Conservation (phyloP, 2,329 filamentous ascomycete species). For the Beauveria sp. region DNA sequence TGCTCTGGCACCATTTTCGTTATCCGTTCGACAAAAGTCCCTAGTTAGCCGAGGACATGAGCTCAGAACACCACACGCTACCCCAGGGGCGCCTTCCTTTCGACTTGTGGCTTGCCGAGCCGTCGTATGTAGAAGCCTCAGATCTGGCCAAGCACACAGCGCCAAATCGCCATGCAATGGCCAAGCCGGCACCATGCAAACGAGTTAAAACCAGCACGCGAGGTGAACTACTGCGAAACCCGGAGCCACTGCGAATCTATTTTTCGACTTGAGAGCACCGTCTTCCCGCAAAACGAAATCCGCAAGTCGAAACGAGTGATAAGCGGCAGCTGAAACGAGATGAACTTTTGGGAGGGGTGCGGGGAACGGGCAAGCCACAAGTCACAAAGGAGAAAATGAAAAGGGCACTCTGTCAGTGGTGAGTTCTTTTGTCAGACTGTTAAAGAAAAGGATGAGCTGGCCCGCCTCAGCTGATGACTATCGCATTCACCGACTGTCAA, state of each 20-base stretch:
- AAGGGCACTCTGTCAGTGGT: not conserved
- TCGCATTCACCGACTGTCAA: not conserved
- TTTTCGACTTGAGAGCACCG: not conserved
- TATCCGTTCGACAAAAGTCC: not conserved
- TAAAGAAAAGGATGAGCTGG: not conserved
- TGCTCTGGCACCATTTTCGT: not conserved
- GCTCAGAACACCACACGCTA: not conserved
- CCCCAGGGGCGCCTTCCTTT: not conserved
- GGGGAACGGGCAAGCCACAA: not conserved
- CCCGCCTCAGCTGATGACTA: constrained; percentile 2
- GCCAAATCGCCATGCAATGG: constrained; percentile 10
- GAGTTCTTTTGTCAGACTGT: not conserved
- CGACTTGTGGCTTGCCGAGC: constrained; percentile 4
- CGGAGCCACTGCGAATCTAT: not conserved
- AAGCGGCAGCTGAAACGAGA: not conserved
- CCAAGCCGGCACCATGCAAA: constrained; percentile 6
- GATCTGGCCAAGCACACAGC: constrained; percentile 6
- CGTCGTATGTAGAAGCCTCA: not conserved
- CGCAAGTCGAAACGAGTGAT: not conserved
- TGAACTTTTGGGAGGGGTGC: not conserved
- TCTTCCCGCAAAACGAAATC: not conserved
- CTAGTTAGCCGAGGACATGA: not conserved
- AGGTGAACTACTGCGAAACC: not conserved
- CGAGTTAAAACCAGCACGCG: not conserved
- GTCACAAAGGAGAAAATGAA: not conserved